Conservation (phyloP, 2,329 filamentous ascomycete species). For the Exophiala sp. region DNA sequence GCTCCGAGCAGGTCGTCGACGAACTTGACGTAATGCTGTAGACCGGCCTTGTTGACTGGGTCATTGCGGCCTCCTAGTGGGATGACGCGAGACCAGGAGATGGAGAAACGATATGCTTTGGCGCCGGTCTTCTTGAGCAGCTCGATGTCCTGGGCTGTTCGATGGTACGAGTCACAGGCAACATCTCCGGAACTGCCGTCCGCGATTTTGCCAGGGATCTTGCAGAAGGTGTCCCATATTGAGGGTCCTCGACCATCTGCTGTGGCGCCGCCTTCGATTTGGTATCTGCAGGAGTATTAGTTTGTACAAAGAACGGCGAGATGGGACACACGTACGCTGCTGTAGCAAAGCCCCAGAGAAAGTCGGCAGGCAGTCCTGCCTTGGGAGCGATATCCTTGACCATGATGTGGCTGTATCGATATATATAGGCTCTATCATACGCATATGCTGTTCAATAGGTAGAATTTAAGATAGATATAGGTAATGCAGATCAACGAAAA, state of each 20-base stretch:
- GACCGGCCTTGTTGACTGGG: constrained; percentile 72
- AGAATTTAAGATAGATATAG: too few species aligned
- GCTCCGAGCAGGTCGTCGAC: constrained; percentile 73
- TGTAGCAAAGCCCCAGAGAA: constrained; percentile 77
- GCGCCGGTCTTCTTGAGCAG: constrained; percentile 72
- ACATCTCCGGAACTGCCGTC: constrained; percentile 70
- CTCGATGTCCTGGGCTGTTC: constrained; percentile 70
- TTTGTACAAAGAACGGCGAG: neutral
- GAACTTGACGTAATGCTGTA: constrained; percentile 75
- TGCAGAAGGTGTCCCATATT: constrained; percentile 90
- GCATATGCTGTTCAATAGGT: neutral
- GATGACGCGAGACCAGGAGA: constrained; percentile 80
- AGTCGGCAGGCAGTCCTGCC: constrained; percentile 60
- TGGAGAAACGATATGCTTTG: constrained; percentile 76
- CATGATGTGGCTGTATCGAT: constrained; percentile 5
- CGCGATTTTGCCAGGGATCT: constrained; percentile 76
- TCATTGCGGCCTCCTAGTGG: constrained; percentile 80
- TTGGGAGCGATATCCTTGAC: constrained; percentile 23
- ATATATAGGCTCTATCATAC: neutral
- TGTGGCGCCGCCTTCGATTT: constrained; percentile 74
- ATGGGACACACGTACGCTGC: constrained; percentile 55
- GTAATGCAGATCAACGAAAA: too few species aligned
- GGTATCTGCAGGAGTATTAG: constrained; percentile 59
- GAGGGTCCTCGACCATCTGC: constrained; percentile 76
- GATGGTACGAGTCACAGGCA: constrained; percentile 84